These are phyloP conservation scores for Berberis thunbergii DNA, from an alignment of 164 flowering plant genomes.

Conservation along the genomic window DNA sequence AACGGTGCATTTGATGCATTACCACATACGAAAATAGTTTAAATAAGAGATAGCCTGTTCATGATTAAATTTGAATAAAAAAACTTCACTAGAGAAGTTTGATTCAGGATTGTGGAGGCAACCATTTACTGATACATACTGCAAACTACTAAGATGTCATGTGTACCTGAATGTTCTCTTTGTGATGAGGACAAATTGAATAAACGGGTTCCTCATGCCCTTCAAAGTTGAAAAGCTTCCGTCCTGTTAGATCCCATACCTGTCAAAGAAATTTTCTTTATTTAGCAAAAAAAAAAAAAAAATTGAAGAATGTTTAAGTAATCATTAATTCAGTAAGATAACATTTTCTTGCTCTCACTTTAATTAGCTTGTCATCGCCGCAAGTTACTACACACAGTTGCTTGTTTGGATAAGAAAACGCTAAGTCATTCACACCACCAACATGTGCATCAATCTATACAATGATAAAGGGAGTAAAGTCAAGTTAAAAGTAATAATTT, in stretches of 20 bases:
- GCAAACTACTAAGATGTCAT: neutral
- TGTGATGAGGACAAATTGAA: conserved; percentile 85
- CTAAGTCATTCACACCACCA: conserved; percentile 79
- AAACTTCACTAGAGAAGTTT: no score
- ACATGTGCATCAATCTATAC: conserved; percentile 82
- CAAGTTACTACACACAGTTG: conserved; percentile 73
- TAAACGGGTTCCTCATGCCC: conserved; percentile 92
- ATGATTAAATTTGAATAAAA: no score
- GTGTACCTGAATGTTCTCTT: conserved; percentile 81
- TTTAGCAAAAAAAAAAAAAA: neutral
- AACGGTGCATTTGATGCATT: no score
- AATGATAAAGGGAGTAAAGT: conserved; percentile 4
- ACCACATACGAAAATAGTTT: no score
- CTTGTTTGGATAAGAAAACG: conserved; percentile 80
- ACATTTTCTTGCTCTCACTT: conserved; percentile 31
- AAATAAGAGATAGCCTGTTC: no score
- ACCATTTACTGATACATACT: neutral
- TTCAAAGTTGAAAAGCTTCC: conserved; percentile 62
- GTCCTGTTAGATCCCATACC: conserved; percentile 84
- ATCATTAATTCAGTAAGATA: neutral
- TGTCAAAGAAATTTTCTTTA: conserved; percentile 18
- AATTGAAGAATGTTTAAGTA: neutral
- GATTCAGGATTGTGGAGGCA: no score
- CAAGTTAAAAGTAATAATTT: neutral
- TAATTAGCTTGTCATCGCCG: conserved; percentile 81